Base-by-base conservation (phyloP, 192 early-diverging fungal species). In the Geosiphon pyriformis region DNA sequence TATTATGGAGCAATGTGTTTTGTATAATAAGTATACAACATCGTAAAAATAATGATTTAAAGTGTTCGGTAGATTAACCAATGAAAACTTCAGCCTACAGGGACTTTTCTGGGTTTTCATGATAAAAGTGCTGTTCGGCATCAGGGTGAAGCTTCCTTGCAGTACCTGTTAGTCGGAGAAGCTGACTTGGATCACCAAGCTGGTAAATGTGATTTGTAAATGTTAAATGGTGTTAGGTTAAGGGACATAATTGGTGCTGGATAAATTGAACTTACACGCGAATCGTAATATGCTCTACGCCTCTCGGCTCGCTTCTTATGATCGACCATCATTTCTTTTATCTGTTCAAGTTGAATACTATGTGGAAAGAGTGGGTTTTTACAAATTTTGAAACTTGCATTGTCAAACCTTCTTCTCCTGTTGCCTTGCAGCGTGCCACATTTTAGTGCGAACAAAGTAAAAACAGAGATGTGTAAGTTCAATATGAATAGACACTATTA, bases 41-140 rank as follows among this genome's bases (percentile, higher is more conserved):
- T 48, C 17, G 25, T 26, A 64, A 27, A 3, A 53, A 26, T 31
- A 25, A 55, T 65, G 32, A 32, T 42, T 65, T 3, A 69, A 62
- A 52, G 1, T 50, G 17, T 7, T 20, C 17, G 4, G 50, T 20
- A 4, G 50, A 52, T 46, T 53, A 12, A 22, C 6, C 12, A 58
- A 58, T n/a, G n/a, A n/a, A 58, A 58, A 27, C 29, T 58, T 29
- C 30, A 29, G 47, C 63, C 49, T 74, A 78, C 79, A 83, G 63
- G 35, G 56, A 58, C 27, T 81, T 81, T 12, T 82, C 68, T 32
- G 73, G 25, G 47, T 82, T 83, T 65, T 83, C 82, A 57, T 83
- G 70, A 53, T 80, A 77, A 65, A 78, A 82, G 30, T 68, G 78
- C 30, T 82, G 80, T 46, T 82, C 76, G 8, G 78, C 82, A 64